A percentile compares a stretch with the other conserved stretches of the same genome.
phyloP scores from a whole-genome alignment of 2,329 filamentous ascomycete genomes.

The Beauveria sp. region DNA sequence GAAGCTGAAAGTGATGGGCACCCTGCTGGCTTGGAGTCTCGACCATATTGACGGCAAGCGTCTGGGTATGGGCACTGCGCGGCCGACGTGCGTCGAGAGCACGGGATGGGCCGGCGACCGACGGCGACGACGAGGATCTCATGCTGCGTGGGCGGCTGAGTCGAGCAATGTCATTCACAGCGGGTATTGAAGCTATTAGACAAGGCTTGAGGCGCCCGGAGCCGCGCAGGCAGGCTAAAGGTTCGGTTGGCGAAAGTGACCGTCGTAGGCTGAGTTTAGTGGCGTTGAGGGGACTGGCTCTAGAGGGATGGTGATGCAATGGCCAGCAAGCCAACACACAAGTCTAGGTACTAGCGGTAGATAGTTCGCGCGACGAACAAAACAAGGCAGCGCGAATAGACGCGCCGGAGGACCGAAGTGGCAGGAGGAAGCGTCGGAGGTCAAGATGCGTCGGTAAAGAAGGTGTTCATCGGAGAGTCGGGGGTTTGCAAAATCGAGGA shows the following conservation, averaged over 20 bases:
- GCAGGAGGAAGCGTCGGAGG: background rate
- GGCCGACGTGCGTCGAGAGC: slow-evolving; percentile 29
- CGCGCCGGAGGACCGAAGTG: background rate
- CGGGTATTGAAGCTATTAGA: background rate
- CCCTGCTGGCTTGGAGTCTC: slow-evolving; percentile 30
- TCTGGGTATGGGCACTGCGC: slow-evolving; percentile 29
- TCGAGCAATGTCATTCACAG: background rate
- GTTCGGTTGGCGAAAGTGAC: background rate
- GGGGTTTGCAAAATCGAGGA: slow-evolving; percentile 9
- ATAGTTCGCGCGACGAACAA: background rate
- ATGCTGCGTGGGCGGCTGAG: slow-evolving; percentile 18
- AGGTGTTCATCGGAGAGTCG: slow-evolving; percentile 2
- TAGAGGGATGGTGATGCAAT: background rate
- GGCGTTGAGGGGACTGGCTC: background rate
- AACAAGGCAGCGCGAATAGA: background rate
- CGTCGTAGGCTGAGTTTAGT: background rate
- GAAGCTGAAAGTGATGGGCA: slow-evolving; percentile 42
- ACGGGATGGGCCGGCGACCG: slow-evolving; percentile 22
- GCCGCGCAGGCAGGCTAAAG: background rate
- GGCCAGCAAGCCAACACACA: background rate
- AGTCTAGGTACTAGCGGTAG: background rate
- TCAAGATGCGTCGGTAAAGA: background rate
- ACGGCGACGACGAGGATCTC: slow-evolving; percentile 28
- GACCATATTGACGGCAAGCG: slow-evolving; percentile 40
- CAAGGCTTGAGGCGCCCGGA: background rate